phyloP scores from a whole-genome alignment of 495 filamentous ascomycete species.

The Stereocaulon alpinum region DNA sequence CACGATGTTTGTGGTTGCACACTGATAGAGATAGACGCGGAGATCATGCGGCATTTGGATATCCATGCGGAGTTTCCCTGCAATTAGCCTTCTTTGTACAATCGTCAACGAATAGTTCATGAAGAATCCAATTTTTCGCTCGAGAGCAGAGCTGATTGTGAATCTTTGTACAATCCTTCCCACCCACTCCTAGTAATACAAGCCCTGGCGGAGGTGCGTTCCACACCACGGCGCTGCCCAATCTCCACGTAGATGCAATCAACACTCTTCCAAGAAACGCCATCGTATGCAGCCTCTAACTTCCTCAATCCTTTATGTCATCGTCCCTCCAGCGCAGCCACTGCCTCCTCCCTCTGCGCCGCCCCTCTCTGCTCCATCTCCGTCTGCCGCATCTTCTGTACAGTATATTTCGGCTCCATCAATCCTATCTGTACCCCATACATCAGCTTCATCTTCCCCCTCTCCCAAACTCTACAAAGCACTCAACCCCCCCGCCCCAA shows the following conservation, averaged over 20 bases:
- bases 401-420: slow-evolving; percentile 20
- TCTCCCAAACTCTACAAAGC: slow-evolving; percentile 8
- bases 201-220: background rate
- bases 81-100: background rate
- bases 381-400: slow-evolving; percentile 15
- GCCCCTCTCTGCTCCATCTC: slow-evolving; percentile 6
- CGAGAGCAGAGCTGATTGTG: no score
- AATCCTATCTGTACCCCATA: slow-evolving; percentile 15
- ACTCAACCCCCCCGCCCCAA: slow-evolving; percentile 10
- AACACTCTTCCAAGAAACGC: background rate
- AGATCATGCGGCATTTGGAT: background rate
- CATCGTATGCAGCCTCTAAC: background rate
- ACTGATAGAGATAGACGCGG: slow-evolving; percentile 13
- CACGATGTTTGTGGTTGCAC: slow-evolving; percentile 54
- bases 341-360: slow-evolving; percentile 3
- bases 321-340: background rate
- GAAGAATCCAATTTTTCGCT: background rate
- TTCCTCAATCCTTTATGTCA: background rate
- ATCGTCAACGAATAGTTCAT: background rate
- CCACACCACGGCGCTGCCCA: background rate
- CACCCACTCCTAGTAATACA: background rate
- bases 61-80: background rate
- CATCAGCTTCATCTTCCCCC: slow-evolving; percentile 8
- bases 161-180: no score
- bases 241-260: background rate